Base-by-base conservation (phyloP, 306 rosid species). In the Vicia villosa region DNA sequence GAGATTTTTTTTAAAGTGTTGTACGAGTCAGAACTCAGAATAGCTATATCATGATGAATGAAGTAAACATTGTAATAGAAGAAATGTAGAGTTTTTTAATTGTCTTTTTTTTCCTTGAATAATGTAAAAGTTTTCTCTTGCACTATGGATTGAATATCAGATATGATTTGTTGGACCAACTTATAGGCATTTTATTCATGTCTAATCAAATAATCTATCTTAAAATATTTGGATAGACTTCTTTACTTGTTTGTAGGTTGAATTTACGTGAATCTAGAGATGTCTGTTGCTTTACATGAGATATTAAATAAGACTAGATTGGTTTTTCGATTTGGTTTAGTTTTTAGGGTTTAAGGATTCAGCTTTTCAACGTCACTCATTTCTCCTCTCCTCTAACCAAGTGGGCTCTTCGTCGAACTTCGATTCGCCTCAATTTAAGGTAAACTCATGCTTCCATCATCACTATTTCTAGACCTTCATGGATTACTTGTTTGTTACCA, bases 101-200 rank as follows among this genome's bases (percentile, higher is more conserved):
- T 59, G n/a, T 28, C 17, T 2, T 41, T 51, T 32, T 30, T 72
- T 61, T 52, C 72, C 38, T 65, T 14, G 38, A 34, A n/a, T 42
- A 38, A 45, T 46, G 75, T 72, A 71, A 75, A 64, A 60, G 12
- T 30, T 15, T 42, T n/a, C 37, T 32, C 62, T 61, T 72, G 40
- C 55, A 41, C 26, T 60, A 21, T 52, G 54, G 37, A 59, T 47
- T 60, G 21, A 37, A 17, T 38, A 16, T 26, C 5, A 52, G 63
- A 66, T 19, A 6, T 36, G 58, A 63, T 63, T 63, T 54, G 63
- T 79, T 74, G 42, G 45, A 36, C 41, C 20, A 13, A 42, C 50
- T 22, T 19, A 47, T 14, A 34, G 8, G 4, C 55, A 6, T 51
- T 68, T 28, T 5, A 6, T n/a, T 28, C 32, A 49, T 36, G 12